Conservation (phyloP, 2,329 filamentous ascomycete species). For the Mycogone perniciosa region DNA sequence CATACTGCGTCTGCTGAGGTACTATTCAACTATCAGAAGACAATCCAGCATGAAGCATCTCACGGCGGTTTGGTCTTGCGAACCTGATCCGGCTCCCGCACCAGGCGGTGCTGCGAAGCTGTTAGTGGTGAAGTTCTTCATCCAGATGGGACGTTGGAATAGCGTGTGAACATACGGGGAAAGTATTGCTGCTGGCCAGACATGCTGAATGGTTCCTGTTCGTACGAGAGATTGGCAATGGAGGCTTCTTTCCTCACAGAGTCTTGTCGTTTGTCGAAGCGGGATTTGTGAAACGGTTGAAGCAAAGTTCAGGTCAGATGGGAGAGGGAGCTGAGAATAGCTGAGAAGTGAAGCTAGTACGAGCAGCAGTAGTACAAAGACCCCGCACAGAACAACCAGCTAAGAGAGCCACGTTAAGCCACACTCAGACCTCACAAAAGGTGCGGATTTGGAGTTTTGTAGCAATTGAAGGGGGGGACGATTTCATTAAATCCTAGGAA, state of each 20-base stretch:
- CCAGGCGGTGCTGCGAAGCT: conserved; percentile 35
- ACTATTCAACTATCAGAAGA: conserved; percentile 2
- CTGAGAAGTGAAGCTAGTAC: conserved; percentile 2
- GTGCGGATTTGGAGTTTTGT: no score
- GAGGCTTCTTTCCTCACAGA: not conserved
- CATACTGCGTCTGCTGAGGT: conserved; percentile 23
- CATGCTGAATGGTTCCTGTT: conserved; percentile 23
- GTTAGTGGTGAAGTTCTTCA: conserved; percentile 11
- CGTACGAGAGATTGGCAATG: not conserved
- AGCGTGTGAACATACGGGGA: conserved; percentile 36
- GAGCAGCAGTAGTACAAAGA: conserved; percentile 1
- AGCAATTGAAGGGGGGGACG: no score
- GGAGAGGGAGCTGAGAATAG: not conserved
- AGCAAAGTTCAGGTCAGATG: not conserved
- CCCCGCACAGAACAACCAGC: conserved; percentile 1
- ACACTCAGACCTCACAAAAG: not conserved
- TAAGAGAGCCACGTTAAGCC: not conserved
- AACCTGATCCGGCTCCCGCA: conserved; percentile 24
- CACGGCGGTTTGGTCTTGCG: not conserved
- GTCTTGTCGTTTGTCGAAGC: not conserved
- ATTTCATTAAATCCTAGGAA: not conserved
- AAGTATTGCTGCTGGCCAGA: conserved; percentile 39
- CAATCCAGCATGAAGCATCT: not conserved
- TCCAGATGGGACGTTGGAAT: not conserved
- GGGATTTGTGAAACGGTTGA: not conserved